Base-by-base conservation (phyloP, 2,329 filamentous ascomycete genomes). In the Sphaerulina vaccinii region DNA sequence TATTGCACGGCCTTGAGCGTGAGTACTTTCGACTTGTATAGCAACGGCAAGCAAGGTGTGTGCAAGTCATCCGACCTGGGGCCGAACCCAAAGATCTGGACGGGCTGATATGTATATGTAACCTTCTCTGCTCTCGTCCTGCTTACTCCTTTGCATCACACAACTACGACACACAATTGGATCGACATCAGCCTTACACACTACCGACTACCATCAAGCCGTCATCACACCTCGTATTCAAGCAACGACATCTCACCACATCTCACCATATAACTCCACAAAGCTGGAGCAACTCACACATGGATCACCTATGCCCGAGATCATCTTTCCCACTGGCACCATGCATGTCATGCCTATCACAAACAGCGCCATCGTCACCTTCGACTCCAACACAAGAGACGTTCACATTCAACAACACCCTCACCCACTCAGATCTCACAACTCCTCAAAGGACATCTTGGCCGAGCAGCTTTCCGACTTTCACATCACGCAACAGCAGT, bases 261-360 rank as follows among this genome's bases (percentile, higher is more conserved):
- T 47, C 49, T 33, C 19, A 16, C 19, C 41, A 29, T 41, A 52
- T 15, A 19, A n/a, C 9, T n/a, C 19, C 51, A 42, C 27, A 40
- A 24, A 6, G 10, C 39, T 39, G 35, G 21, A 27, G 22, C 22
- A 24, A 29, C 10, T 23, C 33, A 23, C 49, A 50, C 51, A 65
- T 66, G 64, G 64, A 66, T 44, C 64, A 66, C 41, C 61, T 66
- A 19, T 66, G 64, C 56, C 64, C 64, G 32, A 54, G 63, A 22
- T 52, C 60, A 13, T 59, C 59, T 5, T 64, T 62, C 37, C 63
- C 64, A 13, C 48, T 59, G 19, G 61, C 62, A 48, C 62, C 64
- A 36, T 66, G 64, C 59, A 54, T 66, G 33, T 58, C 61, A 51
- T 66, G 64, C 50, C 63, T 66, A 32, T 64, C 63, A 5, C 51